phyloP scores from a whole-genome alignment of 2,329 filamentous ascomycete genomes.

The Colletotrichum simmondsii region DNA sequence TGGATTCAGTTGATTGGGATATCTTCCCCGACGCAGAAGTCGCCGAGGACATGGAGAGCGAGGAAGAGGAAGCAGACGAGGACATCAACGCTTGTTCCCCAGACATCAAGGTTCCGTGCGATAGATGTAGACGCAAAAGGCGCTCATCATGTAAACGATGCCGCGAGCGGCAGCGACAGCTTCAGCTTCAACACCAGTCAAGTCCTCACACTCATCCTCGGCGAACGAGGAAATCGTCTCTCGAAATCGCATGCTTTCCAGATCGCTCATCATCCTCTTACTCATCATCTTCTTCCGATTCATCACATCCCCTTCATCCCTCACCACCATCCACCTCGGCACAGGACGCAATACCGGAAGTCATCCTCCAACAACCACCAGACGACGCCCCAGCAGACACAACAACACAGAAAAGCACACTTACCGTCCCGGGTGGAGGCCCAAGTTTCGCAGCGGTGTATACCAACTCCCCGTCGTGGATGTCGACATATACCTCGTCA shows the following conservation, averaged over 20 bases:
- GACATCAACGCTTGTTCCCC: background rate
- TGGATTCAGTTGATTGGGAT: constrained; percentile 18
- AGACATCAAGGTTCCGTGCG: background rate
- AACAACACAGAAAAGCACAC: background rate
- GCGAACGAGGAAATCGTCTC: background rate
- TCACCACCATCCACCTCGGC: too few relatives aligned
- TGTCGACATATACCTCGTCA: constrained; percentile 26
- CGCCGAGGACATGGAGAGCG: background rate
- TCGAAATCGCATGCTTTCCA: background rate
- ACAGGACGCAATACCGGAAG: constrained; percentile 2
- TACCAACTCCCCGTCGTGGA: constrained; percentile 23
- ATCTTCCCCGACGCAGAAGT: background rate
- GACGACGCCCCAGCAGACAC: background rate
- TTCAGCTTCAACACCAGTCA: background rate
- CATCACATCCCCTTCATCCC: background rate
- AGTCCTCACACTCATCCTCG: background rate
- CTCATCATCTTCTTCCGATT: background rate
- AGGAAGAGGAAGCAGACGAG: background rate
- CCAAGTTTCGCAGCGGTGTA: constrained; percentile 15
- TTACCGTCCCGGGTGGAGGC: background rate
- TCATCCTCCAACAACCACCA: background rate
- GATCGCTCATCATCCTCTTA: background rate
- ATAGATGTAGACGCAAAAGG: background rate
- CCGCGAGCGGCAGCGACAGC: background rate
- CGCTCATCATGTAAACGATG: background rate